Percentiles rank a stretch among this genome's conserved stretches.
These are phyloP conservation scores for Hippophae gyantsensis DNA, from an alignment of 306 rosid genomes.

Conservation along the genomic window DNA sequence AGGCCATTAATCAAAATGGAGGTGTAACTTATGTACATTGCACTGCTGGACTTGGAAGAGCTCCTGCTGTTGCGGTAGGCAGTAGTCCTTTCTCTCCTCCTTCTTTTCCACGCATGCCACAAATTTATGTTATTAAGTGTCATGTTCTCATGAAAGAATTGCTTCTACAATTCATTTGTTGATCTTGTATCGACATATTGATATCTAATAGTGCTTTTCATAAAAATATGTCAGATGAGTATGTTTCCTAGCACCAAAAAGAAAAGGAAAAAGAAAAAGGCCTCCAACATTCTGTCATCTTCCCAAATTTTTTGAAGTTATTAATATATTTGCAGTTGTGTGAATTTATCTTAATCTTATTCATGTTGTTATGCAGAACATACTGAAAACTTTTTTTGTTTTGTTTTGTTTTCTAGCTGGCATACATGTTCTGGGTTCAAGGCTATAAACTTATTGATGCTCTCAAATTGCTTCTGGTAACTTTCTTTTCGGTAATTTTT, in stretches of 20 bases:
- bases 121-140: not conserved
- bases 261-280: too few relatives aligned
- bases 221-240: too few relatives aligned
- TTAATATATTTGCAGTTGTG: not conserved
- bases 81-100: slow-evolving; percentile 6
- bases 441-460: slow-evolving; percentile 71
- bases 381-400: slow-evolving; percentile 16
- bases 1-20: slow-evolving; percentile 65
- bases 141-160: not conserved
- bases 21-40: slow-evolving; percentile 89
- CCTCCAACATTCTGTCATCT: too few relatives aligned
- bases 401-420: slow-evolving; percentile 51
- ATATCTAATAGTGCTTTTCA: too few relatives aligned
- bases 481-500: not conserved
- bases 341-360: not conserved
- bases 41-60: slow-evolving; percentile 99
- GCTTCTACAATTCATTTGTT: too few relatives aligned
- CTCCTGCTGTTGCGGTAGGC: slow-evolving; percentile 82
- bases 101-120: slow-evolving; percentile 2
- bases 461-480: slow-evolving; percentile 60
- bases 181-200: too few relatives aligned
- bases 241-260: too few relatives aligned
- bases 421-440: slow-evolving; percentile 89
- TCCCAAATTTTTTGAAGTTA: too few relatives aligned
- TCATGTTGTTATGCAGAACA: slow-evolving; percentile 4